These are phyloP conservation scores for Helichrysum umbraculigerum DNA, from an alignment of 129 eudicot genomes.

Conservation along the genomic window DNA sequence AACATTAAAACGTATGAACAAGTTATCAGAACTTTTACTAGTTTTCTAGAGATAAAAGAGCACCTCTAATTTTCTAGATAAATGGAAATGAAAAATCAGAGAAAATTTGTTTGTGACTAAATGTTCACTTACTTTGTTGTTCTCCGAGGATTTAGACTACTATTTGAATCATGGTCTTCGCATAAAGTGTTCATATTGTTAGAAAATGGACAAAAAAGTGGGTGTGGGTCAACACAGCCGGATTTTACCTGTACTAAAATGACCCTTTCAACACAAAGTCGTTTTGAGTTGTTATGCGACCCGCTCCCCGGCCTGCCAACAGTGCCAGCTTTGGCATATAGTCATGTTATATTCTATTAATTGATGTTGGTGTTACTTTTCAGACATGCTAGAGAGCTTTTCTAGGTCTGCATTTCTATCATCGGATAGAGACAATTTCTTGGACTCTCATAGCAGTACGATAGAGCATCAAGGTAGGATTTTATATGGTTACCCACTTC, in stretches of 20 bases:
- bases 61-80: too few species aligned
- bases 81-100: too few species aligned
- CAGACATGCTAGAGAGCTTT: conserved; percentile 69
- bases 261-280: background rate
- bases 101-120: too few species aligned
- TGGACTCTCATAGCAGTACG: conserved; percentile 58
- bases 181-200: background rate
- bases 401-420: conserved; percentile 53
- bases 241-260: background rate
- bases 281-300: background rate
- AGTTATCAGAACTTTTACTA: too few species aligned
- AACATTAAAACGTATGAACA: too few species aligned
- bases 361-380: conserved; percentile 15
- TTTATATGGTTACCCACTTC: background rate
- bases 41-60: too few species aligned
- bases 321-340: background rate
- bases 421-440: conserved; percentile 53
- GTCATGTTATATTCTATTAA: background rate
- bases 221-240: background rate
- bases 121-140: background rate
- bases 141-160: background rate
- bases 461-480: conserved; percentile 37
- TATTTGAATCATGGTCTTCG: background rate
- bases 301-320: background rate
- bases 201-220: background rate